phyloP scores from a whole-genome alignment of 2,329 filamentous ascomycete genomes.

The Thielaviopsis populi region DNA sequence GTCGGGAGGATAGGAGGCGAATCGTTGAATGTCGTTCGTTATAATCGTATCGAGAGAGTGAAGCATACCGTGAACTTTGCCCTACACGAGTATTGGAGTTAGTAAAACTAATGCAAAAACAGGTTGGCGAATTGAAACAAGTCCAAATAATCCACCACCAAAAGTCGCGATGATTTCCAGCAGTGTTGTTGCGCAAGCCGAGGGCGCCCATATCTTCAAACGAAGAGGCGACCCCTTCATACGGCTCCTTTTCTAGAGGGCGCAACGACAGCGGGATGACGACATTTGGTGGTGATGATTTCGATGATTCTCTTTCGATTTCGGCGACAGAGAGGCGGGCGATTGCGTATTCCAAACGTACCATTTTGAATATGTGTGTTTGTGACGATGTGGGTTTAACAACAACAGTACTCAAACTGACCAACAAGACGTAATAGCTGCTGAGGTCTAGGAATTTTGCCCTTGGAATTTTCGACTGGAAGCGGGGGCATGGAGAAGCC shows the following conservation, averaged over 20 bases:
- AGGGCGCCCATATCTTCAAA: not conserved
- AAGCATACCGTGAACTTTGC: constrained; percentile 19
- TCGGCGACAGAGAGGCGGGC: not conserved
- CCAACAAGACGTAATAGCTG: constrained; percentile 10
- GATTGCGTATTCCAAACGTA: constrained; percentile 7
- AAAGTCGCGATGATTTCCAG: not conserved
- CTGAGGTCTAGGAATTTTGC: constrained; percentile 9
- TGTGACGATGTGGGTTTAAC: constrained; percentile 15
- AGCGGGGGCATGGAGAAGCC: constrained; percentile 1
- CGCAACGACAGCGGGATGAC: not conserved
- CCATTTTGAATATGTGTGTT: constrained; percentile 14
- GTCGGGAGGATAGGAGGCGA: not conserved
- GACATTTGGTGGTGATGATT: not conserved
- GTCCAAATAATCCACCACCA: not conserved
- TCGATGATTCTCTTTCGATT: not conserved
- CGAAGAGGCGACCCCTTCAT: not conserved
- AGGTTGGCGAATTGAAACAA: no score
- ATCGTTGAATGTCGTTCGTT: not conserved
- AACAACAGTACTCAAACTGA: constrained; percentile 14
- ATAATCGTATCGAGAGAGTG: not conserved
- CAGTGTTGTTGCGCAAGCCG: not conserved
- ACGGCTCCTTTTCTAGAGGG: not conserved
- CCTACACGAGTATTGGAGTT: constrained; percentile 9
- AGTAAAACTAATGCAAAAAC: constrained; percentile 2
- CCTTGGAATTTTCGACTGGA: constrained; percentile 11